Percentiles rank a stretch among this genome's conserved stretches.
Evolutionary conservation across 768 basidiomycete species (phyloP).

Genomic region (Auriscalpium vulgare): DNA sequence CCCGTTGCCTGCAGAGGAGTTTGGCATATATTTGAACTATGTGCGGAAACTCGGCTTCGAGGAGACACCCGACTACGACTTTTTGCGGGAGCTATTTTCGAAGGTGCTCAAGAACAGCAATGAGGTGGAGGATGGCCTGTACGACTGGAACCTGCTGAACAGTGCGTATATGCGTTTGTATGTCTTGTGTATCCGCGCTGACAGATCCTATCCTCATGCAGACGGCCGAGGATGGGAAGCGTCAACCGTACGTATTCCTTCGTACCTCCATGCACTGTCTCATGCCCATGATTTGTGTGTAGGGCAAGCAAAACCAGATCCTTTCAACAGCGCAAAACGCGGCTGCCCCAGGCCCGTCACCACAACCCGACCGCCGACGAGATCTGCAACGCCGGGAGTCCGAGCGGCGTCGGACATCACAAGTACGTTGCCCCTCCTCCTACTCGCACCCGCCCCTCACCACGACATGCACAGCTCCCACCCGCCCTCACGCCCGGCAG

Average conservation of each 20-base stretch:
- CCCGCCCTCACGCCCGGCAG: slow-evolving; percentile 49
- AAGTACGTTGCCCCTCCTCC: slow-evolving; percentile 64
- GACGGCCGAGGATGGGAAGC: slow-evolving; percentile 94
- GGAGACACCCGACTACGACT: slow-evolving; percentile 98
- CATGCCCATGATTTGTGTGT: background rate
- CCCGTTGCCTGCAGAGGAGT: slow-evolving; percentile 64
- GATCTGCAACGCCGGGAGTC: slow-evolving; percentile 46
- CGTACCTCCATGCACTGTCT: background rate
- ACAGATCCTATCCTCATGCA: slow-evolving; percentile 21
- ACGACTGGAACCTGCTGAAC: slow-evolving; percentile 94
- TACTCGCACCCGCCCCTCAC: slow-evolving; percentile 69
- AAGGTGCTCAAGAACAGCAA: slow-evolving; percentile 89
- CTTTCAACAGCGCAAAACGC: slow-evolving; percentile 57
- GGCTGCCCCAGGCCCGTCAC: slow-evolving; percentile 33
- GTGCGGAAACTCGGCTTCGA: slow-evolving; percentile 98
- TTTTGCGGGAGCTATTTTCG: slow-evolving; percentile 87
- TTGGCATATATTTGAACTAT: slow-evolving; percentile 97
- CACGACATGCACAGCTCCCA: slow-evolving; percentile 46
- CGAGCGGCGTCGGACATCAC: slow-evolving; percentile 59
- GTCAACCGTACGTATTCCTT: slow-evolving; percentile 46
- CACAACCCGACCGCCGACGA: slow-evolving; percentile 45
- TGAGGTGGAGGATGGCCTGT: slow-evolving; percentile 88
- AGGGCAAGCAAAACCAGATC: slow-evolving; percentile 56
- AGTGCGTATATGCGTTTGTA: slow-evolving; percentile 32
- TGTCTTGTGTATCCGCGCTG: background rate